Evolutionary conservation across 192 early-diverging fungal species (phyloP), one percentile per base, ranked within the genome.

Genomic region (Mortierella claussenii): DNA sequence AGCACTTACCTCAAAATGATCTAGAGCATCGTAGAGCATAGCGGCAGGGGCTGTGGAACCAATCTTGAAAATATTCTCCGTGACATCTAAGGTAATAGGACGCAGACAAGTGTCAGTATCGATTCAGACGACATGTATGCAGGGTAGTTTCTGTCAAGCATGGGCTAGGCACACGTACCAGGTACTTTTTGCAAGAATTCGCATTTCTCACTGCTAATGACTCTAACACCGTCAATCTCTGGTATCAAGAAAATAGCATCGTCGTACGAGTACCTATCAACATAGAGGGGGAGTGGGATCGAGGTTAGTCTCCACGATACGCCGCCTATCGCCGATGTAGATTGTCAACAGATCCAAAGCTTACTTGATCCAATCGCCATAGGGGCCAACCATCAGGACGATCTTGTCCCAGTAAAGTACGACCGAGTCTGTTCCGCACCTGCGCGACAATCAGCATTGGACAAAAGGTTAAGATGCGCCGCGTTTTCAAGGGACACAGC

Each of bases 371-470:
- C 86, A 93, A 60, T 95, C 96, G 17, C 95, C 95, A 79, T 93
- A 95, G 0, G 96, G 97, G 0, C 97, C 97, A 5, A 99, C 87
- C 81, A 99, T 89, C 27, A 96, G 79, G 17, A 96, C 86, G 45
- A 91, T 86, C 62, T 89, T 87, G 43, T 91, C 90, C 88, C 93
- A 95, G 69, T 93, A 94, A 13, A 93, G 68, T 2, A 97, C 86
- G 11, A 95, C 97, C 0, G 96, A 92, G 65, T 99, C 97, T 24
- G 85, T 92, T n/a, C 96, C 96, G 76, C 97, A 99, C 96, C 96
- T 92, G 48, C 20, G 13, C 15, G 13, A 40, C 7, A 40, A 40
- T 40, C 7, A 40, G 37, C 37, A 40, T 40, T 10, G 13, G 42
- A 46, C 8, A 1, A 54, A 53, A 34, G 75, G 10, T n/a, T n/a